Conservation (phyloP, 495 filamentous ascomycete genomes). For the Cetradonia linearis region DNA sequence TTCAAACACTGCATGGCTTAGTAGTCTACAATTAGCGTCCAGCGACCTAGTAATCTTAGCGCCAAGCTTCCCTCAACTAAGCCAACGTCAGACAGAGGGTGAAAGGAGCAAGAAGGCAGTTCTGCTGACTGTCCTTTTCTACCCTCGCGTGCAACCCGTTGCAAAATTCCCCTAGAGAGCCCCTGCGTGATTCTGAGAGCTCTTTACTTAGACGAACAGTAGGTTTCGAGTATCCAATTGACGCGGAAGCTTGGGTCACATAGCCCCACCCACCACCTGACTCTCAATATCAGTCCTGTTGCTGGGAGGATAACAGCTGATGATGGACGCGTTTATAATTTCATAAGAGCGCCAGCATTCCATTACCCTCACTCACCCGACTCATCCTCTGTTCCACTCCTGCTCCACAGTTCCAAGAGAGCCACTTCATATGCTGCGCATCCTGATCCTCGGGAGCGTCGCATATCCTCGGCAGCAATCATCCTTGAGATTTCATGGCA, state of each 20-base stretch:
- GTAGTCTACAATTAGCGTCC: neutral
- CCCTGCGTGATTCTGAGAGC: too few relatives aligned
- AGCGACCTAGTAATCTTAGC: neutral
- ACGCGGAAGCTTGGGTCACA: neutral
- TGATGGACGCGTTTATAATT: conserved; percentile 3
- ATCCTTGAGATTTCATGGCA: conserved; percentile 10
- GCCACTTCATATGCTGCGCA: neutral
- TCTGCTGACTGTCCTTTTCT: neutral
- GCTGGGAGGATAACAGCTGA: conserved; percentile 10
- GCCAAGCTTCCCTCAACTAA: neutral
- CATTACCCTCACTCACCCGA: neutral
- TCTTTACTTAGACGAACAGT: neutral
- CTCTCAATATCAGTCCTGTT: conserved; percentile 4
- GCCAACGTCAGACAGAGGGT: conserved; percentile 1
- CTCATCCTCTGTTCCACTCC: neutral
- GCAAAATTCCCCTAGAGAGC: neutral
- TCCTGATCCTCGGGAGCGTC: neutral
- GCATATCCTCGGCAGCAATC: conserved; percentile 1
- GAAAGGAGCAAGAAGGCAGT: neutral
- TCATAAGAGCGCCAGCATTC: conserved; percentile 10
- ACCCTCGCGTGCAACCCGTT: neutral
- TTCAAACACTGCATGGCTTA: neutral
- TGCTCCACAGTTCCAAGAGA: neutral
- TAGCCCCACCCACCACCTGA: conserved; percentile 1
- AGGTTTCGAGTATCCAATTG: neutral